Evolutionary conservation across 352 stramenopile species (phyloP), one percentile per base, ranked within the genome.

Genomic region (Pythium sukuiense): DNA sequence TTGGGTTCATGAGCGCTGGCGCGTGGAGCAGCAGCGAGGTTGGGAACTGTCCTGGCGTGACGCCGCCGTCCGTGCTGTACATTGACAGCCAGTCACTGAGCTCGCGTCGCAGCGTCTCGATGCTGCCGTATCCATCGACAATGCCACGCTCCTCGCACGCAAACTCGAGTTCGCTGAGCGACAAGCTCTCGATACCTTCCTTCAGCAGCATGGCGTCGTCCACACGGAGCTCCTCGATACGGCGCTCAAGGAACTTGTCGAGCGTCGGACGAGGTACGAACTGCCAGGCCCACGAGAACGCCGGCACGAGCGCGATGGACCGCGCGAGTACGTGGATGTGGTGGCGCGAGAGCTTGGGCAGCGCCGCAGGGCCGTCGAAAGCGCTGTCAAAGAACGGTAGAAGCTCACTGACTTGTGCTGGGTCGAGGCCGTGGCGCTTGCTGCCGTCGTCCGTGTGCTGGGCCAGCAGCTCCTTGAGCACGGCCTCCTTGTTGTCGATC

Each of bases 111-210:
- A 93, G 68, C 35, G 63, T 73, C 58, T 85, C 69, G 33, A 89
- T 86, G 20, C 91, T 70, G 39, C 83, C 85, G 63, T 92, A 95
- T 45, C 81, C 80, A 26, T 76, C 73, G 11, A 86, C 72, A 33
- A 95, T 83, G 8, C 87, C 87, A 9, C 87, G 83, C 62, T 95
- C 87, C 59, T 87, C 76, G 27, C 85, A 93, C n/a, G 87, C 87
- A 71, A 95, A 93, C 74, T 92, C 85, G 20, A 95, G 76, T 60
- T 95, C 87, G 50, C 75, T 81, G n/a, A 92, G 76, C 43, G 82
- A 86, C 39, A 95, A 62, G n/a, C 75, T 60, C 20, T 90, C 81
- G 32, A 95, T 76, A 29, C 81, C 83, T 69, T 90, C 80, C 41
- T 77, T 74, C 26, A 92, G 64, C 30, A 95, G 67, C 69, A 89